Evolutionary conservation across 169 alveolate species (phyloP).

Genomic region (Babesia caballi): DNA sequence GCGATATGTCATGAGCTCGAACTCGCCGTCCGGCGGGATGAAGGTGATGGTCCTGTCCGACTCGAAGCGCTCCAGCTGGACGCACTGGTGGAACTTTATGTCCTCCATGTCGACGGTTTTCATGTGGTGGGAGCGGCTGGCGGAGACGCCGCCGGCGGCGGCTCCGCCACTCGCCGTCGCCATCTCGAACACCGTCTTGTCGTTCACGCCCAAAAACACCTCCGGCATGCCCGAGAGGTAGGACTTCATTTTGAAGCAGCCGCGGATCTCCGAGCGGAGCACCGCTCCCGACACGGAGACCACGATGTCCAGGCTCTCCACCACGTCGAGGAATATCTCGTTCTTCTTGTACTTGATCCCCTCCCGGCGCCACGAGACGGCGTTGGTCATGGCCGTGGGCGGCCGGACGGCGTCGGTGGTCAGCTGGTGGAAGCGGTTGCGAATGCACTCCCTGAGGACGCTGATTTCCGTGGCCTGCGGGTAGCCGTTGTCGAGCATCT

Average conservation of each 20-base stretch:
- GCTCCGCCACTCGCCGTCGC: constrained; percentile 41
- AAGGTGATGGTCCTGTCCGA: constrained; percentile 95
- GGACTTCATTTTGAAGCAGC: constrained; percentile 93
- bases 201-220: constrained; percentile 96
- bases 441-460: constrained; percentile 73
- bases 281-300: constrained; percentile 86
- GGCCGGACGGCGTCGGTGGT: constrained; percentile 80
- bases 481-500: constrained; percentile 98
- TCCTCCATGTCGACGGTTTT: constrained; percentile 96
- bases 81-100: constrained; percentile 98
- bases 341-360: constrained; percentile 97
- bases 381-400: constrained; percentile 92
- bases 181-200: constrained; percentile 83
- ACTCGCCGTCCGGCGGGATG: constrained; percentile 99
- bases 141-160: neutral
- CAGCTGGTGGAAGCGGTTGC: constrained; percentile 85
- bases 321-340: constrained; percentile 98
- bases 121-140: constrained; percentile 23
- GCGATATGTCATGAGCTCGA: constrained; percentile 97
- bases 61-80: constrained; percentile 79
- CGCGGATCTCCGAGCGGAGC: constrained; percentile 94
- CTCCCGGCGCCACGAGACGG: constrained; percentile 93
- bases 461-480: constrained; percentile 93
- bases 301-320: constrained; percentile 93
- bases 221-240: constrained; percentile 99